Conservation (phyloP, 1,284 basidiomycete genomes). For the Cryptococcus amylolentus region DNA sequence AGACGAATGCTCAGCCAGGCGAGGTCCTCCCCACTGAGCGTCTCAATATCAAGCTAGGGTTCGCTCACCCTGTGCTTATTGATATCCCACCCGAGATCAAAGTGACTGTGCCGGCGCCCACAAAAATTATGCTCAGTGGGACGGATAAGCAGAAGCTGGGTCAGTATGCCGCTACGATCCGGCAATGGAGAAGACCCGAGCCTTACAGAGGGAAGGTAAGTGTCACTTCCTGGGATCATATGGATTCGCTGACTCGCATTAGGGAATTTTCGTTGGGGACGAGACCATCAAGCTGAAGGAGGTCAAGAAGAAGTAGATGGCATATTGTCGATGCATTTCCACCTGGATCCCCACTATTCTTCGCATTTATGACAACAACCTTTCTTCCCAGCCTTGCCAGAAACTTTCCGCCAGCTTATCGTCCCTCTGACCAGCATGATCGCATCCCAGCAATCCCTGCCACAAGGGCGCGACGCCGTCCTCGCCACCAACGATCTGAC, state of each 20-base stretch:
- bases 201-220: slow-evolving; percentile 95
- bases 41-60: slow-evolving; percentile 86
- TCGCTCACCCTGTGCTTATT: slow-evolving; percentile 79
- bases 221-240: slow-evolving; percentile 7
- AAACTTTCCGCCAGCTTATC: slow-evolving; percentile 13
- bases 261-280: slow-evolving; percentile 88
- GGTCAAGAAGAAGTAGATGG: slow-evolving; percentile 86
- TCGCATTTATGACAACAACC: background rate
- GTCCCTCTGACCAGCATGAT: slow-evolving; percentile 16
- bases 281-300: slow-evolving; percentile 86
- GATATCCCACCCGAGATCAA: slow-evolving; percentile 77
- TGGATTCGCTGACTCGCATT: slow-evolving; percentile 2
- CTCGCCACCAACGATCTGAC: slow-evolving; percentile 35
- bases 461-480: slow-evolving; percentile 31
- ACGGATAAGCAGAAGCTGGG: slow-evolving; percentile 64
- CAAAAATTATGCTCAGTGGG: slow-evolving; percentile 54
- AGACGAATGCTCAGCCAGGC: slow-evolving; percentile 25
- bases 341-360: background rate
- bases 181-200: slow-evolving; percentile 83
- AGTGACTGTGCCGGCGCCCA: slow-evolving; percentile 54
- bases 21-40: slow-evolving; percentile 35
- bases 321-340: slow-evolving; percentile 14
- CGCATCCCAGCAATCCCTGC: slow-evolving; percentile 36
- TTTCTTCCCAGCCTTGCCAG: slow-evolving; percentile 27
- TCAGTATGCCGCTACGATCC: slow-evolving; percentile 80